Conservation (phyloP, 2,329 filamentous ascomycete genomes). For the Beauveria australis region DNA sequence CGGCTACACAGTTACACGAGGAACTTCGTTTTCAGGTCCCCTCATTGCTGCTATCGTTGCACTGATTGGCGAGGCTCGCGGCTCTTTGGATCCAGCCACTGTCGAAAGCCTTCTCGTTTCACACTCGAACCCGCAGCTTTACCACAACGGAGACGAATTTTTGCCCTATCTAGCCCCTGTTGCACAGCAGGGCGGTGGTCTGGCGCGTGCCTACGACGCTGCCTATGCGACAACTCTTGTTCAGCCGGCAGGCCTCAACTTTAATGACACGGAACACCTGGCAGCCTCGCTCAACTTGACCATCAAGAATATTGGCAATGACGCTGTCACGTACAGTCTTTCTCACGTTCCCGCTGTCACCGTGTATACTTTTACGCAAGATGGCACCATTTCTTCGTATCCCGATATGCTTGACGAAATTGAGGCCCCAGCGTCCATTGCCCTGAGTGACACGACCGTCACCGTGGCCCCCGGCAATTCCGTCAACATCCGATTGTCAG, state of each 20-base stretch:
- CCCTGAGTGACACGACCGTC: neutral
- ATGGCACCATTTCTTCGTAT: conserved; percentile 25
- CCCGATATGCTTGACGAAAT: conserved; percentile 22
- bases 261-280: conserved; percentile 49
- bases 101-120: conserved; percentile 36
- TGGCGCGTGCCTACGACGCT: conserved; percentile 11
- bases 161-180: neutral
- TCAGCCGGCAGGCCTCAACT: conserved; percentile 17
- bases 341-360: conserved; percentile 37
- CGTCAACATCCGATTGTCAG: conserved; percentile 32
- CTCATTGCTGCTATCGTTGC: conserved; percentile 30
- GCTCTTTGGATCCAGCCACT: conserved; percentile 33
- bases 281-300: conserved; percentile 34
- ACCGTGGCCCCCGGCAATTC: conserved; percentile 27
- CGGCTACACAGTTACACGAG: conserved; percentile 14
- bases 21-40: conserved; percentile 41
- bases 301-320: conserved; percentile 41
- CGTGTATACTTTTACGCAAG: conserved; percentile 31
- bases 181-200: conserved; percentile 12
- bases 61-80: conserved; percentile 34
- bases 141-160: conserved; percentile 25
- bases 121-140: conserved; percentile 32
- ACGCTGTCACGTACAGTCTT: conserved; percentile 39
- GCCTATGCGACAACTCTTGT: conserved; percentile 1
- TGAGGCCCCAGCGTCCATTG: neutral